phyloP scores from a whole-genome alignment of 352 stramenopile species.

The Phytophthora rubi region DNA sequence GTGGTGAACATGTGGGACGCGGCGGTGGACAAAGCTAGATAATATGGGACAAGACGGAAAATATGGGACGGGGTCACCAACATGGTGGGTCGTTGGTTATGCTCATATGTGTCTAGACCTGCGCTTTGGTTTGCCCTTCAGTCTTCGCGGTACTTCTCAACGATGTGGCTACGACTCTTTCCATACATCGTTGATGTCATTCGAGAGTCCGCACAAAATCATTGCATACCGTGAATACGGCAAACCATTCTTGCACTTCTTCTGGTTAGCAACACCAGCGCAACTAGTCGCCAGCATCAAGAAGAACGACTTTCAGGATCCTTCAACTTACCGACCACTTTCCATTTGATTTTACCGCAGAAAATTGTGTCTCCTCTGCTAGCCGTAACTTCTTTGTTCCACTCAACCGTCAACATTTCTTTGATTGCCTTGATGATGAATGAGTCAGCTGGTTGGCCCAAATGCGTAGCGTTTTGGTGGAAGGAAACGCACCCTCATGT shows the following conservation, averaged over 20 bases:
- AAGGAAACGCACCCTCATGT: background rate
- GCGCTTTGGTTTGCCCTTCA: background rate
- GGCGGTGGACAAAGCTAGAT: too few relatives aligned
- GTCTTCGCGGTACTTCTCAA: conserved; percentile 7
- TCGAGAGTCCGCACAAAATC: background rate
- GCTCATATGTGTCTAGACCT: too few relatives aligned
- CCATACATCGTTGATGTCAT: background rate
- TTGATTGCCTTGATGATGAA: background rate
- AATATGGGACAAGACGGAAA: too few relatives aligned
- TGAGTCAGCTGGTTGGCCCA: background rate
- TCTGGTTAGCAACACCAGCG: background rate
- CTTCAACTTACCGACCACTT: background rate
- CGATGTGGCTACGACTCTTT: background rate
- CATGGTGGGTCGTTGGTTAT: too few relatives aligned
- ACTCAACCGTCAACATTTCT: background rate
- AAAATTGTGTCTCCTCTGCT: background rate
- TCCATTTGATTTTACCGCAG: background rate
- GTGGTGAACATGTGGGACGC: too few relatives aligned
- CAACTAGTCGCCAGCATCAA: background rate
- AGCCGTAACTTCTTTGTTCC: background rate
- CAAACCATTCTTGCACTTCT: background rate
- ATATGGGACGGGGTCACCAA: too few relatives aligned
- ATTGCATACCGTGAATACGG: conserved; percentile 1
- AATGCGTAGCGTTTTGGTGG: background rate
- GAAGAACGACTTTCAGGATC: conserved; percentile 1